phyloP scores from a whole-genome alignment of 2,329 filamentous ascomycete species.

The Kalaharituber pfeilii region DNA sequence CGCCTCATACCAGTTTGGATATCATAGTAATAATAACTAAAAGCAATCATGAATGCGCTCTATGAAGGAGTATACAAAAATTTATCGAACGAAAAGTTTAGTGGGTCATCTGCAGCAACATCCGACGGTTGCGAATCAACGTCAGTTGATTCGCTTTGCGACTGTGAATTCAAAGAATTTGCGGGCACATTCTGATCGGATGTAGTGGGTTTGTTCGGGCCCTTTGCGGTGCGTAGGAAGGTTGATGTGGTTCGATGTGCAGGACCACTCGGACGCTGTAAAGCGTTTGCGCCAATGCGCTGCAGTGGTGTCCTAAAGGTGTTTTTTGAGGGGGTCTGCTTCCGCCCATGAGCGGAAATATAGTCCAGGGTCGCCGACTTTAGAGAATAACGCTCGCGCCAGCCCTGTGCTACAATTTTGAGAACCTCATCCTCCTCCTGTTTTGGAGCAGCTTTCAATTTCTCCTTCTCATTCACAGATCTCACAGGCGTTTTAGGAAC shows the following conservation, averaged over 20 bases:
- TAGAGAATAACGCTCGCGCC: conserved; percentile 2
- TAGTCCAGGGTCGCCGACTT: too few relatives aligned
- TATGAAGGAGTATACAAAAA: background rate
- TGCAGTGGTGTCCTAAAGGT: background rate
- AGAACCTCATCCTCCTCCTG: background rate
- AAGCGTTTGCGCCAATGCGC: background rate
- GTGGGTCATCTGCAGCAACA: background rate
- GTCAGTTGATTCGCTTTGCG: background rate
- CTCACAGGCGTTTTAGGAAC: background rate
- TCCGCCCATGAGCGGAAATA: too few relatives aligned
- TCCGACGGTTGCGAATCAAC: too few relatives aligned
- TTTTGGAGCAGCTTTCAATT: too few relatives aligned
- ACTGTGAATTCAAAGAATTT: background rate
- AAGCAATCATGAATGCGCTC: too few relatives aligned
- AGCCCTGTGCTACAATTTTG: conserved; percentile 2
- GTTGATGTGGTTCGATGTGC: background rate
- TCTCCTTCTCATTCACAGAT: background rate
- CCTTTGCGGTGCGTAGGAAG: background rate
- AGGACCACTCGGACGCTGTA: background rate
- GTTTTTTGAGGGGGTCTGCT: too few relatives aligned
- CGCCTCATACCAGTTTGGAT: too few relatives aligned
- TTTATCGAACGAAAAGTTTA: background rate
- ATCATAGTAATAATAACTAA: too few relatives aligned
- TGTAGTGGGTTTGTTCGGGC: background rate
- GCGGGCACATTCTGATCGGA: background rate